These are phyloP conservation scores for Flaveria floridana DNA, from an alignment of 140 eudicot species.

Conservation along the genomic window DNA sequence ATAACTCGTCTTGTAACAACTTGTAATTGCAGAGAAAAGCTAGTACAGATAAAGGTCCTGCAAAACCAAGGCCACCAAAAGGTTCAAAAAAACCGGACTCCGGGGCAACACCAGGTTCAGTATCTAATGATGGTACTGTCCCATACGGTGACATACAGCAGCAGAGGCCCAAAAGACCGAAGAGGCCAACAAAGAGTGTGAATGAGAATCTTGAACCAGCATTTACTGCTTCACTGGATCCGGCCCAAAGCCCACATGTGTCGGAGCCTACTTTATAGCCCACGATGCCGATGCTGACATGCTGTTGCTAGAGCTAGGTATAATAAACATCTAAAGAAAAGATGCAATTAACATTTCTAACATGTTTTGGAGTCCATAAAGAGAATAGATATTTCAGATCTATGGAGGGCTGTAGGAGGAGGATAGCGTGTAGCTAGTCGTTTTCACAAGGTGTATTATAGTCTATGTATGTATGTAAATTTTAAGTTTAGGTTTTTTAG, in stretches of 20 bases:
- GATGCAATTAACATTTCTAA: not conserved
- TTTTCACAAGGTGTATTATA: constrained; percentile 11
- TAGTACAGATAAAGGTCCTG: constrained; percentile 36
- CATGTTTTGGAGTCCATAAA: constrained; percentile 6
- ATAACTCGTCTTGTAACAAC: not conserved
- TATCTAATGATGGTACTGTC: constrained; percentile 33
- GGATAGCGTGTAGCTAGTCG: not conserved
- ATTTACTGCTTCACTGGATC: constrained; percentile 34
- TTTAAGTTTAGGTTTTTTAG: not conserved
- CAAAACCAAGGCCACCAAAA: constrained; percentile 52
- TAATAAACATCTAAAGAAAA: constrained; percentile 10
- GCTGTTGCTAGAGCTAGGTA: not conserved
- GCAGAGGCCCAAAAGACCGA: constrained; percentile 62
- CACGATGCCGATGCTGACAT: constrained; percentile 24
- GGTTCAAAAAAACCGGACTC: constrained; percentile 41
- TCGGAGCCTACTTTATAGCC: constrained; percentile 13
- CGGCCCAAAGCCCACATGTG: constrained; percentile 19
- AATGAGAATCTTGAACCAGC: constrained; percentile 76
- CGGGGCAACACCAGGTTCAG: constrained; percentile 32
- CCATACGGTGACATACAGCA: constrained; percentile 29
- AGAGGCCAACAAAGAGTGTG: constrained; percentile 82
- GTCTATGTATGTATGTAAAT: not conserved
- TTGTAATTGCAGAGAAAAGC: constrained; percentile 61
- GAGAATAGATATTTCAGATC: not conserved
- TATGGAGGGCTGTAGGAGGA: constrained; percentile 9